phyloP scores from a whole-genome alignment of 2,329 filamentous ascomycete genomes.

The Cytospora piceicola region DNA sequence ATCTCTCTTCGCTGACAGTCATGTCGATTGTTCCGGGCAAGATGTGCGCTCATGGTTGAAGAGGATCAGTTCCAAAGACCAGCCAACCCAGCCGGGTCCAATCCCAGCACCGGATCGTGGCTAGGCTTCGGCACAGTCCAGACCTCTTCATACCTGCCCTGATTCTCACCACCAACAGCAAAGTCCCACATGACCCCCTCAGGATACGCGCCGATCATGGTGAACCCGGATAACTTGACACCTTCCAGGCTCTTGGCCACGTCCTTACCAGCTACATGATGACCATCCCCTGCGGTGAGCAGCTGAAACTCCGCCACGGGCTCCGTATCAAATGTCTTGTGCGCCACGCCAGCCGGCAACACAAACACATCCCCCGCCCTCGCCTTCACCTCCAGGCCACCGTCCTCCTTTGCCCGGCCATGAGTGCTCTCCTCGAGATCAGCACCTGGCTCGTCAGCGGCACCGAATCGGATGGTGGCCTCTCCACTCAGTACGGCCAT shows the following conservation, averaged over 20 bases:
- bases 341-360: slow-evolving; percentile 57
- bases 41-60: not conserved
- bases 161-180: slow-evolving; percentile 46
- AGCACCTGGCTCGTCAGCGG: slow-evolving; percentile 47
- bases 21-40: not conserved
- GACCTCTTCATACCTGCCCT: slow-evolving; percentile 45
- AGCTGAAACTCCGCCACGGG: slow-evolving; percentile 44
- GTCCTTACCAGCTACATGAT: slow-evolving; percentile 40
- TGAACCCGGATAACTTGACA: slow-evolving; percentile 49
- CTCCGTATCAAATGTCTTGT: slow-evolving; percentile 53
- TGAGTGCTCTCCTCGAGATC: slow-evolving; percentile 46
- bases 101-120: slow-evolving; percentile 53
- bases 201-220: slow-evolving; percentile 63
- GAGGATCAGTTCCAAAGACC: slow-evolving; percentile 23
- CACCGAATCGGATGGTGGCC: slow-evolving; percentile 58
- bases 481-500: slow-evolving; percentile 57
- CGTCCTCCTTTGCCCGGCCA: slow-evolving; percentile 45
- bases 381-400: slow-evolving; percentile 54
- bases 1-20: not conserved
- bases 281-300: slow-evolving; percentile 49
- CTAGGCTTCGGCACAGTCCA: slow-evolving; percentile 51
- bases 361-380: slow-evolving; percentile 61
- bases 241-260: slow-evolving; percentile 38
- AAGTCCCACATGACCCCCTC: slow-evolving; percentile 53
- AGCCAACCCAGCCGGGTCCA: slow-evolving; percentile 20